phyloP scores from a whole-genome alignment of 495 filamentous ascomycete genomes.

The Parathielavia hyrcaniae region DNA sequence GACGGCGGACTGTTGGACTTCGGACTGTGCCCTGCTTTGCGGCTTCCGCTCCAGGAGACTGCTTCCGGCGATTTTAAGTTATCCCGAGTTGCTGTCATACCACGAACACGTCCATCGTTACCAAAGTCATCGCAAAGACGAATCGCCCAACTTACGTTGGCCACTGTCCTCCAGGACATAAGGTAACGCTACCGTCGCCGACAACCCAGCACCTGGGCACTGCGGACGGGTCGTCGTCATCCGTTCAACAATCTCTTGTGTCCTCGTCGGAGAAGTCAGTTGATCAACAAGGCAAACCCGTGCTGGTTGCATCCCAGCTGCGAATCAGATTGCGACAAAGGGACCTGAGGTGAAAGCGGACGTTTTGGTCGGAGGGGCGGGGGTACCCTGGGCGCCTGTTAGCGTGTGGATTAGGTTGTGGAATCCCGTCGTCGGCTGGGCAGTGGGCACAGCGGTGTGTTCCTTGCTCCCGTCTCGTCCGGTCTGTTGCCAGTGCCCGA shows the following conservation, averaged over 20 bases:
- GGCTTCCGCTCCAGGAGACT: slow-evolving; percentile 23
- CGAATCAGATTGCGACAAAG: slow-evolving; percentile 2
- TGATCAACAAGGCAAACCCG: not conserved
- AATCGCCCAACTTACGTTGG: not conserved
- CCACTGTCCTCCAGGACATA: too few species aligned
- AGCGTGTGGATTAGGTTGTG: not conserved
- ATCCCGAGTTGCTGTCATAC: too few species aligned
- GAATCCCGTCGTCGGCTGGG: too few species aligned
- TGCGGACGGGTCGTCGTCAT: slow-evolving; percentile 3
- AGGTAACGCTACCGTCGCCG: too few species aligned
- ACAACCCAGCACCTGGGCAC: not conserved
- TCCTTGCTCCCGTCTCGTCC: not conserved
- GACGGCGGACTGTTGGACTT: slow-evolving; percentile 13
- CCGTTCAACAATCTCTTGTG: not conserved
- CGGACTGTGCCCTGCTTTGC: slow-evolving; percentile 7
- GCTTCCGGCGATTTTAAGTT: too few species aligned
- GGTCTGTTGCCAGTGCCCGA: not conserved
- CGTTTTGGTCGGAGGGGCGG: slow-evolving; percentile 4
- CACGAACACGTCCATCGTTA: not conserved
- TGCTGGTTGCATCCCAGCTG: not conserved
- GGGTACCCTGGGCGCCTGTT: slow-evolving; percentile 2
- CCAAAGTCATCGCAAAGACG: too few species aligned
- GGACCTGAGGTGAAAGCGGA: not conserved
- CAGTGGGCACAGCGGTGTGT: slow-evolving; percentile 1
- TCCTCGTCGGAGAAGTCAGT: slow-evolving; percentile 5